Percentiles rank a stretch among this genome's conserved stretches.
phyloP scores from a whole-genome alignment of 176 grass and related monocot species.

The Olyra latifolia region DNA sequence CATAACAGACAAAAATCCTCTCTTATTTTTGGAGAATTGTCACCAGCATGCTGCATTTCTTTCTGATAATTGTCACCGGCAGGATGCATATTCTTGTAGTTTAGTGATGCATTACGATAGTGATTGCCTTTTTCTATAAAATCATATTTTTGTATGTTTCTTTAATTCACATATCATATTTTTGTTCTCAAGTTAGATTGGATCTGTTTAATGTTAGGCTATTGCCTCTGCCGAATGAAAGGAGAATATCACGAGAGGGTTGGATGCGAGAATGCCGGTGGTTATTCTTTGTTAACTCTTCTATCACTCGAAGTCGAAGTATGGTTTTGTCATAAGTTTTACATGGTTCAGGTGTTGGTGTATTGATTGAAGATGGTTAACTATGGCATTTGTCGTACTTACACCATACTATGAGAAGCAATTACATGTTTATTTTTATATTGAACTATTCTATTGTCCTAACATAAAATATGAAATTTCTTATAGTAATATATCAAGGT shows the following conservation, averaged over 20 bases:
- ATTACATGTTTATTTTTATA: too few relatives aligned
- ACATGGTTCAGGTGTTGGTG: neutral
- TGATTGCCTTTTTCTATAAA: constrained; percentile 14
- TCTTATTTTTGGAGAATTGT: constrained; percentile 13
- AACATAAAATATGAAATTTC: too few relatives aligned
- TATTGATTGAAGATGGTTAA: neutral
- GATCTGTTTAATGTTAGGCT: constrained; percentile 66
- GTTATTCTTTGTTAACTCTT: constrained; percentile 13
- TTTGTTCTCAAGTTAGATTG: constrained; percentile 45
- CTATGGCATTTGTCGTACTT: neutral
- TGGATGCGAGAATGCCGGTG: constrained; percentile 96
- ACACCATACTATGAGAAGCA: neutral
- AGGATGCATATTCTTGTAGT: neutral
- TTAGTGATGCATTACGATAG: constrained; percentile 23
- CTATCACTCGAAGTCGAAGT: constrained; percentile 10
- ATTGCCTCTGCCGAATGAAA: constrained; percentile 97
- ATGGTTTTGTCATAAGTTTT: constrained; percentile 9
- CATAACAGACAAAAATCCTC: neutral
- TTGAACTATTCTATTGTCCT: too few relatives aligned
- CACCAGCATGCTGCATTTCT: neutral
- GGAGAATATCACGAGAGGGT: constrained; percentile 97
- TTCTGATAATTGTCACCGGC: neutral
- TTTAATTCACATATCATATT: constrained; percentile 34
- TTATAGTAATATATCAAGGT: too few relatives aligned
- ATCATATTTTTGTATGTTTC: neutral